Conservation (phyloP, 345 rosid genomes). For the Moricandia moricandioides region DNA sequence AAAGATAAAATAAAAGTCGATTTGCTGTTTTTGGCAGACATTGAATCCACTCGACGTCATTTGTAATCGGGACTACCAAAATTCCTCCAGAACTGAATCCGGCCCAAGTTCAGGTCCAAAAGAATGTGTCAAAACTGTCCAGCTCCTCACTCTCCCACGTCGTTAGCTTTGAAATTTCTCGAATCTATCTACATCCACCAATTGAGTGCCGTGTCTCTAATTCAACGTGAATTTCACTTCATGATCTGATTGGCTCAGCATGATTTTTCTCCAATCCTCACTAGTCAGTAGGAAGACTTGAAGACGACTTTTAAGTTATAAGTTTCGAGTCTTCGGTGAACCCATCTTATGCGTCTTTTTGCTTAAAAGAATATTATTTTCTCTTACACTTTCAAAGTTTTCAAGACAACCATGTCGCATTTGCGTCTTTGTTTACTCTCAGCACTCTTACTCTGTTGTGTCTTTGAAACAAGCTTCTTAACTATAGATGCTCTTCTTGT, state of each 20-base stretch:
- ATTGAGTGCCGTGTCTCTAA: background rate
- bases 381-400: background rate
- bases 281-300: background rate
- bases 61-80: no score
- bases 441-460: background rate
- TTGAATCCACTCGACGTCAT: no score
- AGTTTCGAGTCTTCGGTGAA: background rate
- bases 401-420: background rate
- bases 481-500: background rate
- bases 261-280: background rate
- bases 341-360: background rate
- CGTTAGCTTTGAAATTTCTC: background rate
- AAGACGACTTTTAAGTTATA: background rate
- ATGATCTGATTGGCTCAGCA: background rate
- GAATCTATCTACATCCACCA: background rate
- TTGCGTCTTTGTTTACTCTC: background rate
- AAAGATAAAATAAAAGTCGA: no score
- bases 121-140: background rate
- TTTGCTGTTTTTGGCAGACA: no score
- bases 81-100: background rate
- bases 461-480: background rate
- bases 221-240: no score
- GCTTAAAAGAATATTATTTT: background rate
- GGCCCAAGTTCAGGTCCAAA: background rate
- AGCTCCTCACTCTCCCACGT: background rate